Conservation (phyloP, 148 eudicot species). For the Arbutus unedo region DNA sequence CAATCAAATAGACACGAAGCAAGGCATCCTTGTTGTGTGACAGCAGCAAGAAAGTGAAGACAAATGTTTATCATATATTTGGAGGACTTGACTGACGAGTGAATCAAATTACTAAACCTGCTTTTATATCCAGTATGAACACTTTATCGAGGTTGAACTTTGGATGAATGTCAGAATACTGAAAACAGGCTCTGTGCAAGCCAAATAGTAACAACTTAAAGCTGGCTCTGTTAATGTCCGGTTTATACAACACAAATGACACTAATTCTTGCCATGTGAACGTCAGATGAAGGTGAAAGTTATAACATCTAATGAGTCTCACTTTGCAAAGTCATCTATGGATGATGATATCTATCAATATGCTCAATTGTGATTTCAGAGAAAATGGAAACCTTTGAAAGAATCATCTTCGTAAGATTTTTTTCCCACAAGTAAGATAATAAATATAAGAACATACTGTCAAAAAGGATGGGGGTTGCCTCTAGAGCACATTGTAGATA, state of each 20-base stretch:
- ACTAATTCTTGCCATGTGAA: neutral
- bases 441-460: neutral
- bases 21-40: neutral
- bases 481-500: neutral
- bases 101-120: neutral
- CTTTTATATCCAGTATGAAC: neutral
- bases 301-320: neutral
- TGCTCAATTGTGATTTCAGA: neutral
- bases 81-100: no score
- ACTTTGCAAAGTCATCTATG: constrained; percentile 6
- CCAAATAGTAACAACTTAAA: neutral
- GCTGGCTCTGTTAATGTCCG: neutral
- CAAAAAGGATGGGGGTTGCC: neutral
- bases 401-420: neutral
- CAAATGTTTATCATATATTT: neutral
- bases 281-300: neutral
- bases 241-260: no score
- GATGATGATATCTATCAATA: neutral
- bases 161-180: neutral
- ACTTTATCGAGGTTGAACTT: neutral
- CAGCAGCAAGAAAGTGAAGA: neutral
- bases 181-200: neutral
- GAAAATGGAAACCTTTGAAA: neutral
- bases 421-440: neutral
- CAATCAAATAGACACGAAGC: neutral